These are phyloP conservation scores for Leishmania gerbilli DNA, from an alignment of 208 protist genomes.

Conservation along the genomic window DNA sequence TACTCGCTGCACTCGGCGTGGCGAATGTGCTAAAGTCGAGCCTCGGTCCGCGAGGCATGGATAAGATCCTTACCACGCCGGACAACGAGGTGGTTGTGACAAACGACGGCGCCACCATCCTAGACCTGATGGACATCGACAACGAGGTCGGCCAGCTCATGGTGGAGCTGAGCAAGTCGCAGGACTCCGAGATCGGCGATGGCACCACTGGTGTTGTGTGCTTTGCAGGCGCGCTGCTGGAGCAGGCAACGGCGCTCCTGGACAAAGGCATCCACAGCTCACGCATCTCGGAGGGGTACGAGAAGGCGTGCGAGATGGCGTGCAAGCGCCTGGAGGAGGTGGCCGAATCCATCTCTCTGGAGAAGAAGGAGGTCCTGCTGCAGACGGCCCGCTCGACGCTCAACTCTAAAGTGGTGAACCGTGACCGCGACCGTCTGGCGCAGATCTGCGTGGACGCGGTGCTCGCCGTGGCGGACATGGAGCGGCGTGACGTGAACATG, in stretches of 20 bases:
- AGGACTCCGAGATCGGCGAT: conserved; percentile 99
- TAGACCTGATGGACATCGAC: conserved; percentile 98
- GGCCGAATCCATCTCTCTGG: conserved; percentile 80
- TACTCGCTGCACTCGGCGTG: conserved; percentile 97
- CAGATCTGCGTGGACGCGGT: conserved; percentile 99
- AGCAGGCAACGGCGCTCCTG: conserved; percentile 96
- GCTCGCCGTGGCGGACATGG: conserved; percentile 98
- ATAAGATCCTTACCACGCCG: conserved; percentile 98
- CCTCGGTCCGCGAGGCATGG: conserved; percentile 98
- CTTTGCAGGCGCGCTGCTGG: conserved; percentile 98
- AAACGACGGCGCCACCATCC: conserved; percentile 99
- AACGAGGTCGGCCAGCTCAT: conserved; percentile 99
- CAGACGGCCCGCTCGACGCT: conserved; percentile 98
- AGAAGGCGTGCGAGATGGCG: conserved; percentile 97
- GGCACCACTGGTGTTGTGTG: conserved; percentile 99
- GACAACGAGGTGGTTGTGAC: conserved; percentile 99
- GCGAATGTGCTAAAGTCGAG: conserved; percentile 97
- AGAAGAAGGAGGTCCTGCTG: conserved; percentile 89
- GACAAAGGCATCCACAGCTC: conserved; percentile 99
- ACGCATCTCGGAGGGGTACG: conserved; percentile 98
- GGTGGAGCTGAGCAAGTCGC: conserved; percentile 99
- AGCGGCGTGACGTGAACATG: conserved; percentile 99
- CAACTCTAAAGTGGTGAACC: conserved; percentile 99
- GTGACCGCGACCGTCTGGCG: conserved; percentile 96
- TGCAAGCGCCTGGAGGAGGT: conserved; percentile 93